A percentile compares a stretch with the other conserved stretches of the same genome.
Evolutionary conservation across 2,329 filamentous ascomycete species (phyloP).

Genomic region (Aaosphaeria arxii): DNA sequence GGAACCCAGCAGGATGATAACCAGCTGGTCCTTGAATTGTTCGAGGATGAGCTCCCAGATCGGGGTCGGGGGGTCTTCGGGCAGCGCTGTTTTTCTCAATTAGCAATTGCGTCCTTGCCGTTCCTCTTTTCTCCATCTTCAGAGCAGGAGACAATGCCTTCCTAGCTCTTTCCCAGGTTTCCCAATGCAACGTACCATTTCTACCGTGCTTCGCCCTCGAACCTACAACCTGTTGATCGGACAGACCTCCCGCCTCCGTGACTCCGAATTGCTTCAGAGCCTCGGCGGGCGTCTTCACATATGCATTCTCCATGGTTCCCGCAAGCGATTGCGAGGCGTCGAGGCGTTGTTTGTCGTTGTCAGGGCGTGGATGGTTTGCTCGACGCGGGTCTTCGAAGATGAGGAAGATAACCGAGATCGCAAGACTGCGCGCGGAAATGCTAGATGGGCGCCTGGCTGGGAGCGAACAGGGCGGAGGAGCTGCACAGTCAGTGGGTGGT

Average conservation of each 20-base stretch:
- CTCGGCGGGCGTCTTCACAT: constrained; percentile 47
- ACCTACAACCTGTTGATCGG: constrained; percentile 46
- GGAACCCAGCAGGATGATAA: constrained; percentile 89
- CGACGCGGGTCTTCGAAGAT: no score
- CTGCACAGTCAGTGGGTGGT: no score
- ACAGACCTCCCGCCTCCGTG: constrained; percentile 49
- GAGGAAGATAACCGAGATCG: no score
- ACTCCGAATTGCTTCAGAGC: constrained; percentile 53
- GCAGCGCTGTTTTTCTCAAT: constrained; percentile 53
- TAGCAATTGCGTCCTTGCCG: neutral
- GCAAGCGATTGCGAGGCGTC: constrained; percentile 2
- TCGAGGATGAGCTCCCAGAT: constrained; percentile 95
- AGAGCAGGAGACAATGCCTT: neutral
- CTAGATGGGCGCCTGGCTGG: no score
- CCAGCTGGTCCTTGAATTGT: constrained; percentile 98
- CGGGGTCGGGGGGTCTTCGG: constrained; percentile 92
- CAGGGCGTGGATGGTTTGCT: neutral
- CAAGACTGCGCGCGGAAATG: no score
- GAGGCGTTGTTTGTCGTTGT: neutral
- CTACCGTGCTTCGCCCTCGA: constrained; percentile 50
- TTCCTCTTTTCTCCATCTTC: neutral
- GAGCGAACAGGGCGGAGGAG: no score
- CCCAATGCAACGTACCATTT: constrained; percentile 45
- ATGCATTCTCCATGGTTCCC: constrained; percentile 53
- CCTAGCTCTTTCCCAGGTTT: no score